These are phyloP conservation scores for Drechslera avenae DNA, from an alignment of 2,329 filamentous ascomycete genomes.

Conservation along the genomic window DNA sequence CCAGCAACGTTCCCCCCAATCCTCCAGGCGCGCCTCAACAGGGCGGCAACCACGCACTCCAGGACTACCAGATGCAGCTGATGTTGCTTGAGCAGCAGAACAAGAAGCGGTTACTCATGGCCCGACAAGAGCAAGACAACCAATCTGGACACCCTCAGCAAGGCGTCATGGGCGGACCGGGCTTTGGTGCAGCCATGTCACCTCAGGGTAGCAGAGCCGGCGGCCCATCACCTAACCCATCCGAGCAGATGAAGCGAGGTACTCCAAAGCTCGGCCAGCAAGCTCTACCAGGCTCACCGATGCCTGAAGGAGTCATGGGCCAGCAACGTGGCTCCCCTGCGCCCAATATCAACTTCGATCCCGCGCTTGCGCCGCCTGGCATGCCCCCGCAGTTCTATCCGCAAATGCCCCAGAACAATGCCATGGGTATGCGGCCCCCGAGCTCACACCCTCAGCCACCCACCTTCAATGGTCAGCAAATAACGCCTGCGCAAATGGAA, in stretches of 20 bases:
- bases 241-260: conserved; percentile 78
- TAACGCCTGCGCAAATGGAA: conserved; percentile 64
- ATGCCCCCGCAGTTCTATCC: conserved; percentile 48
- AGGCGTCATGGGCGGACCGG: conserved; percentile 56
- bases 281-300: conserved; percentile 69
- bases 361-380: conserved; percentile 55
- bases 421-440: conserved; percentile 62
- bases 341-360: conserved; percentile 59
- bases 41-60: conserved; percentile 75
- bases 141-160: conserved; percentile 58
- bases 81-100: conserved; percentile 88
- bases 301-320: conserved; percentile 72
- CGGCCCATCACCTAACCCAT: conserved; percentile 76
- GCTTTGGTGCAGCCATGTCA: conserved; percentile 70
- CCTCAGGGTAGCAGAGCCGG: conserved; percentile 71
- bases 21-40: conserved; percentile 55
- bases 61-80: conserved; percentile 88
- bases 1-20: conserved; percentile 64
- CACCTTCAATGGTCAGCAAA: conserved; percentile 64
- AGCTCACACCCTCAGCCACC: conserved; percentile 54
- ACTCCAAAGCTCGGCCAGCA: conserved; percentile 74
- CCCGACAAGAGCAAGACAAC: conserved; percentile 76
- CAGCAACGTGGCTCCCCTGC: conserved; percentile 65
- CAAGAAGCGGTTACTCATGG: conserved; percentile 84
- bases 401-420: conserved; percentile 37